A percentile compares a stretch with the other conserved stretches of the same genome.
Evolutionary conservation across 140 eudicot genomes (phyloP).

Genomic region (Eryngium alpinum): DNA sequence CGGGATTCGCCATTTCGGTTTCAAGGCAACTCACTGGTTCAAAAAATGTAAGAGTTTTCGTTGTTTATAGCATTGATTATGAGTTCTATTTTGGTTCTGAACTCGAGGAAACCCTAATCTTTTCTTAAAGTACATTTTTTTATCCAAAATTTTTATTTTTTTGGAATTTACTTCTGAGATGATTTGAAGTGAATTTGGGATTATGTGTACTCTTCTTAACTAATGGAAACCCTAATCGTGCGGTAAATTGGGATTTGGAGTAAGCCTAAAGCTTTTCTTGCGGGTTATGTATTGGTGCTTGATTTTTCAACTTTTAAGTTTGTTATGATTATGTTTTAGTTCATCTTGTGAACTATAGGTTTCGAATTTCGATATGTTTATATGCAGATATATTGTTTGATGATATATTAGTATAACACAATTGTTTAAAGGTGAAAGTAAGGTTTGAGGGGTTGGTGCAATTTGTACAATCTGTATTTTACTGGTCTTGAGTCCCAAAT

Average conservation of each 20-base stretch:
- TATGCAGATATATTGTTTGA: background rate
- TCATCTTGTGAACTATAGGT: background rate
- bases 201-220: background rate
- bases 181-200: conserved; percentile 9
- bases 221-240: background rate
- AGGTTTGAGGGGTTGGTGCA: too few species aligned
- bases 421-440: background rate
- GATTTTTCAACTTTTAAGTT: too few species aligned
- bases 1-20: conserved; percentile 1
- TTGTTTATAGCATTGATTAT: background rate
- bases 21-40: background rate
- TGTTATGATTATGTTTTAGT: too few species aligned
- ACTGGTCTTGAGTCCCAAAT: too few species aligned
- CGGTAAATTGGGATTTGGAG: background rate
- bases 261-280: background rate
- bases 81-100: background rate
- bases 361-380: background rate
- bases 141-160: background rate
- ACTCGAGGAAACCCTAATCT: conserved; percentile 5
- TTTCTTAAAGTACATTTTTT: background rate
- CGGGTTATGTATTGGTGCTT: too few species aligned
- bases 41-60: background rate
- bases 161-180: background rate
- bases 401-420: background rate
- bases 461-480: too few species aligned